phyloP scores from a whole-genome alignment of 2,329 filamentous ascomycete species.

The Mycosphaerella arachidis region DNA sequence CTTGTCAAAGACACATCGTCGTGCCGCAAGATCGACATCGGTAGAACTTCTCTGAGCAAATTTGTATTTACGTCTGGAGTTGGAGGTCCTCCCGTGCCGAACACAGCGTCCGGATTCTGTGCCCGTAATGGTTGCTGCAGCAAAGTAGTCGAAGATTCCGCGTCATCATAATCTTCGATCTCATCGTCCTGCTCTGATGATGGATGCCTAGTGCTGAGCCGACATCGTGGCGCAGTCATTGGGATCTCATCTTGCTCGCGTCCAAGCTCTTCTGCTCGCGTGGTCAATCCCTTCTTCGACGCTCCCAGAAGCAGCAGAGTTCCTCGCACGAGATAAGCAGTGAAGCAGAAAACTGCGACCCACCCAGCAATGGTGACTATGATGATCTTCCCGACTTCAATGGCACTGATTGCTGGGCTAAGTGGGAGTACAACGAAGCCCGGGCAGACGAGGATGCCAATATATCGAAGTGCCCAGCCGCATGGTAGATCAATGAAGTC shows the following conservation, averaged over 20 bases:
- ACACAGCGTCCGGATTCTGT: constrained; percentile 23
- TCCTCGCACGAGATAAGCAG: constrained; percentile 41
- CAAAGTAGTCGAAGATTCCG: constrained; percentile 6
- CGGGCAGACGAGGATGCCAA: constrained; percentile 57
- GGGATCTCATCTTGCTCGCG: constrained; percentile 47
- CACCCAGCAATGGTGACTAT: constrained; percentile 56
- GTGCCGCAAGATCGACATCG: constrained; percentile 34
- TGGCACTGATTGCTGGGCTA: constrained; percentile 44
- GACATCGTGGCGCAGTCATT: constrained; percentile 29
- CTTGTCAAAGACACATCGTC: constrained; percentile 43
- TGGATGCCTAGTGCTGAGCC: no score
- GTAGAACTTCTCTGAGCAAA: not conserved
- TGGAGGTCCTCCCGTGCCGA: constrained; percentile 25
- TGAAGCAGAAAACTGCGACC: constrained; percentile 34
- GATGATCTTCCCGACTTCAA: not conserved
- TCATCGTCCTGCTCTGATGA: not conserved
- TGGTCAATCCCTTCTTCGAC: constrained; percentile 49
- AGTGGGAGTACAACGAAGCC: constrained; percentile 57
- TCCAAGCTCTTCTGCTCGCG: constrained; percentile 51
- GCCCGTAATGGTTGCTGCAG: constrained; percentile 19
- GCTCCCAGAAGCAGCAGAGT: constrained; percentile 51
- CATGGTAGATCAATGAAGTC: constrained; percentile 53
- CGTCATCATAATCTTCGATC: not conserved
- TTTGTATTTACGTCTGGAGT: constrained; percentile 1
- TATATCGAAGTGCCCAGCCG: constrained; percentile 55